These are phyloP conservation scores for Blastocystis hominis DNA, from an alignment of 352 stramenopile species.

Conservation along the genomic window DNA sequence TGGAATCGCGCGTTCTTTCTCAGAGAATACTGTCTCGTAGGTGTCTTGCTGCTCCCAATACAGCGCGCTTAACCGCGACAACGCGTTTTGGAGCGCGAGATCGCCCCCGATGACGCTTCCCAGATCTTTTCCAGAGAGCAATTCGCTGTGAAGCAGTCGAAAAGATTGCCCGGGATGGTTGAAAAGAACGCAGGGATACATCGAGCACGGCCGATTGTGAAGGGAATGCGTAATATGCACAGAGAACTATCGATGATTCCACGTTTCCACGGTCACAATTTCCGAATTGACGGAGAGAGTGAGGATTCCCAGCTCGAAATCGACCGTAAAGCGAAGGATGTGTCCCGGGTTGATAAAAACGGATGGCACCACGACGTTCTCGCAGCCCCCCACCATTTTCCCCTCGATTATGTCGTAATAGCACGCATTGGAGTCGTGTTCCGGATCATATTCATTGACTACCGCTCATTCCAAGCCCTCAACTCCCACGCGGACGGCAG, in stretches of 20 bases:
- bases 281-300: neutral
- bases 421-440: neutral
- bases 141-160: neutral
- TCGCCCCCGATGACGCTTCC: neutral
- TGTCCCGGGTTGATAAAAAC: neutral
- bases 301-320: neutral
- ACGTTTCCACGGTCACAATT: neutral
- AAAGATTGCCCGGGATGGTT: neutral
- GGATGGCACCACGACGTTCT: neutral
- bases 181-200: slow-evolving; percentile 38
- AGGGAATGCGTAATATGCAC: neutral
- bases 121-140: neutral
- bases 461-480: neutral
- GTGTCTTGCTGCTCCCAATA: neutral
- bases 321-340: neutral
- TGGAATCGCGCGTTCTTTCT: neutral
- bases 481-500: neutral
- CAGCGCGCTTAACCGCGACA: neutral
- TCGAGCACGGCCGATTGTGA: neutral
- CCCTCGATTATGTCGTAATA: neutral
- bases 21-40: neutral
- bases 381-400: neutral
- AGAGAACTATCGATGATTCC: neutral
- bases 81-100: neutral
- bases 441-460: neutral